phyloP scores from a whole-genome alignment of 2,329 filamentous ascomycete species.

The Zasmidium cellare region DNA sequence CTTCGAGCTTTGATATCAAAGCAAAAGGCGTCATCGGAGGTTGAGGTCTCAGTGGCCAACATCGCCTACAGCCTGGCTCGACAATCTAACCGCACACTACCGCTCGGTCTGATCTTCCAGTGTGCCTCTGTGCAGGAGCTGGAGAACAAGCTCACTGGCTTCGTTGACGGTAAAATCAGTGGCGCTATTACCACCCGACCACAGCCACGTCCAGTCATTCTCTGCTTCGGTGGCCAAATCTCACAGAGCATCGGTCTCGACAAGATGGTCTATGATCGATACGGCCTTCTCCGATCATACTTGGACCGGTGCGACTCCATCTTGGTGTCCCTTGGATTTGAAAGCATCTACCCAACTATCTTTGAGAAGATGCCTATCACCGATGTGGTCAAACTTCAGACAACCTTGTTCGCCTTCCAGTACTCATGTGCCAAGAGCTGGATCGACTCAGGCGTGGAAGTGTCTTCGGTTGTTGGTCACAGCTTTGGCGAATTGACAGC shows the following conservation, averaged over 20 bases:
- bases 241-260: constrained; percentile 9
- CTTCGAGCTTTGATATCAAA: too few relatives aligned
- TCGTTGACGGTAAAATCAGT: too few relatives aligned
- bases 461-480: constrained; percentile 13
- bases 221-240: constrained; percentile 20
- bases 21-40: too few relatives aligned
- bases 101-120: too few relatives aligned
- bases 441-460: constrained; percentile 13
- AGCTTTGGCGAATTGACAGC: constrained; percentile 17
- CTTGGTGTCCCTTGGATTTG: constrained; percentile 2
- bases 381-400: constrained; percentile 12
- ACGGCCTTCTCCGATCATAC: constrained; percentile 5
- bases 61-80: too few relatives aligned
- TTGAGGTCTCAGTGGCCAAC: too few relatives aligned
- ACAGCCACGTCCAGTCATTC: constrained; percentile 34
- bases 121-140: too few relatives aligned
- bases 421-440: constrained; percentile 15
- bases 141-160: too few relatives aligned
- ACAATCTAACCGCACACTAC: too few relatives aligned
- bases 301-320: constrained; percentile 13
- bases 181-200: too few relatives aligned
- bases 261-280: constrained; percentile 2
- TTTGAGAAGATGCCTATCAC: constrained; percentile 10
- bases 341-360: constrained; percentile 14
- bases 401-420: constrained; percentile 13